Percentiles rank a stretch among this genome's conserved stretches.
These are phyloP conservation scores for Xylaria intraflava DNA, from an alignment of 495 filamentous ascomycete genomes.

Conservation along the genomic window DNA sequence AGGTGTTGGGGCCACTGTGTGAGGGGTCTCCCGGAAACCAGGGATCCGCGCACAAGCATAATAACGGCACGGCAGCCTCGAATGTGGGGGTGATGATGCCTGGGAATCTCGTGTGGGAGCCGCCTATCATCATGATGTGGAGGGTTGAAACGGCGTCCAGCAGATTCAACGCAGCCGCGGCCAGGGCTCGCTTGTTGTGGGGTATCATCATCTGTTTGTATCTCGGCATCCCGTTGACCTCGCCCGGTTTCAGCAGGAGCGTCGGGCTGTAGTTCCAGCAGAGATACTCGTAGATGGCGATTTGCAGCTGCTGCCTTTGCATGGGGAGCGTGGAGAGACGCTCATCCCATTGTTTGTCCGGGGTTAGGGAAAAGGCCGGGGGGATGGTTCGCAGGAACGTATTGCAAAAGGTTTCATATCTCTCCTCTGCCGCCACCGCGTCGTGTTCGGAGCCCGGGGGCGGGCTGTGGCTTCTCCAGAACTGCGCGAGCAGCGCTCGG, in stretches of 20 bases:
- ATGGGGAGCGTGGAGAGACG: conserved; percentile 14
- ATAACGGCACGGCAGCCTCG: conserved; percentile 13
- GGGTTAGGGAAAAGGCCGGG: conserved; percentile 16
- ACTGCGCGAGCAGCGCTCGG: conserved; percentile 17
- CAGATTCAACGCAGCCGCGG: conserved; percentile 7
- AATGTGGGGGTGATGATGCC: conserved; percentile 21
- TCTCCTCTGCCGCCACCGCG: conserved; percentile 11
- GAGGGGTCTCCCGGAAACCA: neutral
- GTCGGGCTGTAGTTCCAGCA: conserved; percentile 24
- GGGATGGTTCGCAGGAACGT: conserved; percentile 19
- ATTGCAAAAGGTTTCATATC: conserved; percentile 21
- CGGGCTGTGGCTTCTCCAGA: conserved; percentile 14
- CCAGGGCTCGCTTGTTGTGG: conserved; percentile 17
- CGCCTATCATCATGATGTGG: conserved; percentile 19
- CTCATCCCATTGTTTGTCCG: conserved; percentile 21
- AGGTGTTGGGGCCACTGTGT: neutral
- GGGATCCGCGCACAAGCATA: neutral
- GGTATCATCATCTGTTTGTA: conserved; percentile 18
- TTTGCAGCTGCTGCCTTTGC: conserved; percentile 24
- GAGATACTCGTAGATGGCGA: conserved; percentile 23
- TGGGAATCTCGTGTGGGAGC: conserved; percentile 14
- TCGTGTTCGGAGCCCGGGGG: conserved; percentile 10
- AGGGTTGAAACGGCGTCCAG: conserved; percentile 12
- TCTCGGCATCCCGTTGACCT: conserved; percentile 5
- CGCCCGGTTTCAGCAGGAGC: conserved; percentile 6